Percentiles rank a stretch among this genome's conserved stretches.
Conservation (phyloP, 805 yeast genomes). For the Yamadazyma insecticola region DNA sequence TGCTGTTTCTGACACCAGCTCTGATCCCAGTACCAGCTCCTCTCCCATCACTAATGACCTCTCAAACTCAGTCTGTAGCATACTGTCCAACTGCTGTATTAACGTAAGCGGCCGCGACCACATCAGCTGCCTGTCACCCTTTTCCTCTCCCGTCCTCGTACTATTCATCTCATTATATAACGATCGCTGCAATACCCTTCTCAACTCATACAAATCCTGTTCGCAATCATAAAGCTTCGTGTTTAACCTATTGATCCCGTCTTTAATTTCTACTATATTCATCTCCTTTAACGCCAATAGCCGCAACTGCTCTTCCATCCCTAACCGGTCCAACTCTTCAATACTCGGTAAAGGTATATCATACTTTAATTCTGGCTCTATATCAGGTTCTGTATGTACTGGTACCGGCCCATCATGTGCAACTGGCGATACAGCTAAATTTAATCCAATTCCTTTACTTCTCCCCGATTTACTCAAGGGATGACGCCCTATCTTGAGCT, state of each 20-base stretch:
- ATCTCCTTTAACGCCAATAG: constrained; percentile 65
- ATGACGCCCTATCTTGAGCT: constrained; percentile 1
- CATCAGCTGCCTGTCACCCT: constrained; percentile 9
- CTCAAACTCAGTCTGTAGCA: constrained; percentile 64
- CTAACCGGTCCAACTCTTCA: constrained; percentile 25
- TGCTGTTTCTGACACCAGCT: too few relatives aligned
- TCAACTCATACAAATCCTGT: constrained; percentile 47
- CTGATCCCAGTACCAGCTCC: not conserved
- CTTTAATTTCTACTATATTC: constrained; percentile 60
- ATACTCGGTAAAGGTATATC: constrained; percentile 29
- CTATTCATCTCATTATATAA: constrained; percentile 36
- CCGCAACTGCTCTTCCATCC: constrained; percentile 53
- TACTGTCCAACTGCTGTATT: constrained; percentile 63
- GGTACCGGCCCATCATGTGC: too few relatives aligned
- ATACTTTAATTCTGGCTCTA: constrained; percentile 19
- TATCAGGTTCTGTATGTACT: too few relatives aligned
- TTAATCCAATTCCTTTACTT: constrained; percentile 29
- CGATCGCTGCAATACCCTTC: constrained; percentile 43
- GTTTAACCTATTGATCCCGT: constrained; percentile 43
- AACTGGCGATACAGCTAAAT: constrained; percentile 27
- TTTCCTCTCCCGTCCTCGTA: constrained; percentile 16
- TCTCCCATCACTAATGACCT: constrained; percentile 35
- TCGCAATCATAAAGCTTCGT: constrained; percentile 38
- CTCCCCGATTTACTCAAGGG: constrained; percentile 11
- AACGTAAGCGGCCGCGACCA: constrained; percentile 55